These are phyloP conservation scores for Pichiaceae sp. DNA, from an alignment of 1,139 yeast species.

Conservation along the genomic window DNA sequence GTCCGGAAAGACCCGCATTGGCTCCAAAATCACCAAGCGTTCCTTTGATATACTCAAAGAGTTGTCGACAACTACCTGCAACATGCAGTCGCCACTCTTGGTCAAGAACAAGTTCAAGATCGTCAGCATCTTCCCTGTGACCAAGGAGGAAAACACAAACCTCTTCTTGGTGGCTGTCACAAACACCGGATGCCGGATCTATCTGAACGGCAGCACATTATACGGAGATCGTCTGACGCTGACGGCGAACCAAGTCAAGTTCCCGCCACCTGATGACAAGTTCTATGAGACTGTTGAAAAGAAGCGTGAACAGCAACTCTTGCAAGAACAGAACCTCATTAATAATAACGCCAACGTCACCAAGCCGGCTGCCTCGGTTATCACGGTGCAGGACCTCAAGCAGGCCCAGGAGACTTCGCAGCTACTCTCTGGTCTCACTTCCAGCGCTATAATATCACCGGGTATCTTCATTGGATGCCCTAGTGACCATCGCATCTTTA, in stretches of 20 bases:
- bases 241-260: constrained; percentile 50
- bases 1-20: constrained; percentile 16
- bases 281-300: constrained; percentile 44
- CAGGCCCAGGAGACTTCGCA: constrained; percentile 24
- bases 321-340: constrained; percentile 28
- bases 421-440: constrained; percentile 37
- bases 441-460: constrained; percentile 61
- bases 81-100: constrained; percentile 24
- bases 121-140: constrained; percentile 55
- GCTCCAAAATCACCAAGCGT: constrained; percentile 32
- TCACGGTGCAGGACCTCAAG: constrained; percentile 22
- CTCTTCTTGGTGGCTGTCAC: constrained; percentile 82
- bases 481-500: constrained; percentile 43
- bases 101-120: constrained; percentile 36
- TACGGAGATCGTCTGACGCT: constrained; percentile 27
- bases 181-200: constrained; percentile 73
- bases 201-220: constrained; percentile 43
- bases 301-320: constrained; percentile 27
- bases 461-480: constrained; percentile 59
- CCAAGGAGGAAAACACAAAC: constrained; percentile 57
- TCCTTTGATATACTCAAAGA: constrained; percentile 46
- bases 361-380: constrained; percentile 10
- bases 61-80: constrained; percentile 41
- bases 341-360: constrained; percentile 15
- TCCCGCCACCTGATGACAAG: constrained; percentile 65